Conservation (phyloP, 768 basidiomycete species). For the Butyriboletus loyo region DNA sequence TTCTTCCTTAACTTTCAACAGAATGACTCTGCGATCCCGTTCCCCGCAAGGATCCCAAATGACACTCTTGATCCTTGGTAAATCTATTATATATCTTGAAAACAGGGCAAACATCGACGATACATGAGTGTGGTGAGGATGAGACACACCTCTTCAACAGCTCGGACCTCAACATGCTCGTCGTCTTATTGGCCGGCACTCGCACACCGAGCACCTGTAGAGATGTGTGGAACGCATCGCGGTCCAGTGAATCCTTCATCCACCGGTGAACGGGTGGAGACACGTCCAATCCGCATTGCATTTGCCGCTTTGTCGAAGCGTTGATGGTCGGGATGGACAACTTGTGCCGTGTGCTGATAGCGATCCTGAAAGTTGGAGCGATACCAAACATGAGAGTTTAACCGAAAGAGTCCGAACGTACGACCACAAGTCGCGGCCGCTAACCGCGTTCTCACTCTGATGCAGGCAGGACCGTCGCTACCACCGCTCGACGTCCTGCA, state of each 20-base stretch:
- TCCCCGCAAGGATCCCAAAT: slow-evolving; percentile 47
- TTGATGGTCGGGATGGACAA: background rate
- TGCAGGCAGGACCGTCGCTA: slow-evolving; percentile 6
- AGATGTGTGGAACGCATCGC: slow-evolving; percentile 58
- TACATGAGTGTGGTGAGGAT: slow-evolving; percentile 5
- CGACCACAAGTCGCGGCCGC: background rate
- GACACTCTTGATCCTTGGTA: slow-evolving; percentile 66
- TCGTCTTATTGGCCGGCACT: slow-evolving; percentile 55
- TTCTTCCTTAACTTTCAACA: slow-evolving; percentile 61
- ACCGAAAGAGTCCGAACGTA: background rate
- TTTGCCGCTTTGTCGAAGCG: slow-evolving; percentile 3
- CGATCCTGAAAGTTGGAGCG: slow-evolving; percentile 3
- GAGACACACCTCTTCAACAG: slow-evolving; percentile 55
- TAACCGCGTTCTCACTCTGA: background rate
- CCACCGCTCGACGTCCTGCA: slow-evolving; percentile 44
- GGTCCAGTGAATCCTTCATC: slow-evolving; percentile 55
- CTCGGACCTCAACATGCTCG: slow-evolving; percentile 52
- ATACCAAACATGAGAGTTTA: slow-evolving; percentile 16
- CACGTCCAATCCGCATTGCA: slow-evolving; percentile 31
- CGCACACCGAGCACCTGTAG: slow-evolving; percentile 68
- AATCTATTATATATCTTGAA: slow-evolving; percentile 56
- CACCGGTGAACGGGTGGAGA: slow-evolving; percentile 50
- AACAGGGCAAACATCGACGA: slow-evolving; percentile 3
- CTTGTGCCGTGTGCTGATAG: slow-evolving; percentile 4
- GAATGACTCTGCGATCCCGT: slow-evolving; percentile 56